Base-by-base conservation (phyloP, 768 basidiomycete genomes). In the Suillus tomentosus region DNA sequence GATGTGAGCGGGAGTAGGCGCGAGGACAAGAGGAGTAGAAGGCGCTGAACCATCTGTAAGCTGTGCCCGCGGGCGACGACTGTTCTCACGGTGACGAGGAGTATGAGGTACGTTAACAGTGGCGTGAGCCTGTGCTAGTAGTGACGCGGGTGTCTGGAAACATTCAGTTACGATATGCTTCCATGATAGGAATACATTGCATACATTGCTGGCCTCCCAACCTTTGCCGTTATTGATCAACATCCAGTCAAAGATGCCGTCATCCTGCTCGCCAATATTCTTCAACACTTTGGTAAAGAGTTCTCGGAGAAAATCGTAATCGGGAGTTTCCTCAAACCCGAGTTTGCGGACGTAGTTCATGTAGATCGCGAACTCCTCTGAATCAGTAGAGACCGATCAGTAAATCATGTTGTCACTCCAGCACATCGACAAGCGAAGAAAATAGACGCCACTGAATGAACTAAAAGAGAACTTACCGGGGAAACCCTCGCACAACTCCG, bases 281-380 rank as follows among this genome's bases (percentile, higher is more conserved):
- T 93, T 95, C 62, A 99, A 78, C 19, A 98, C 89, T 76, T 97
- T 98, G 43, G 87, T 81, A 76, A 99, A 99, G 34, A 99, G 82
- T 67, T 98, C 96, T 51, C 96, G 87, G 62, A 99, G 84, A 77
- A 99, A 99, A 72, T 99, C 96, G 68, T 99, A 99, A 77, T 99
- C 96, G 3, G 96, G 96, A 31, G 87, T 87, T 78, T 99, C 96
- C 74, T 99, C 97, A 72, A 99, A 99, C 34, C 96, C 96, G 64
- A 99, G 84, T 77, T 97, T 99, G 58, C 96, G 93, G 53, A 99
- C 96, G 70, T 99, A 99, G 80, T 97, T 98, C 89, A 99, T 95
- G 79, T 99, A 99, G 69, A 99, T 99, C 22, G 89, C 88, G 73
- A 99, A 98, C 72, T 99, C 96, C 84, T 98, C 96, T 96, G 77